phyloP scores from a whole-genome alignment of 73 alveolate genomes.

The Tetrahymena thermophila region DNA sequence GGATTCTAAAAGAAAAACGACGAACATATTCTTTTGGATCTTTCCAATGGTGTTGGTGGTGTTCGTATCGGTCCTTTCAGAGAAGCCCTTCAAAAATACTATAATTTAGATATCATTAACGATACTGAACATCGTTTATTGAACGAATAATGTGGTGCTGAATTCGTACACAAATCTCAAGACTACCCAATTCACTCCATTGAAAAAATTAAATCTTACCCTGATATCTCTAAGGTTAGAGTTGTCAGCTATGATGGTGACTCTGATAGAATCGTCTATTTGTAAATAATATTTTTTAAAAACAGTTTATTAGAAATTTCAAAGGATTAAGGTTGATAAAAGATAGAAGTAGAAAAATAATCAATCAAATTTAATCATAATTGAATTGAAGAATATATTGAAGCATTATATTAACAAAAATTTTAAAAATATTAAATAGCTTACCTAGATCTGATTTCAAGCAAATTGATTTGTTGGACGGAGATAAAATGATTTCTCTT shows the following conservation, averaged over 20 bases:
- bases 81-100: constrained; percentile 17
- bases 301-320: constrained; percentile 15
- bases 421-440: not conserved
- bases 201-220: constrained; percentile 28
- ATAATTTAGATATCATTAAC: constrained; percentile 48
- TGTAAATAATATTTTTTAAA: constrained; percentile 34
- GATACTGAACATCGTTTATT: constrained; percentile 45
- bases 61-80: constrained; percentile 43
- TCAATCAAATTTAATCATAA: not conserved
- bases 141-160: constrained; percentile 88
- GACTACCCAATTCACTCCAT: constrained; percentile 53
- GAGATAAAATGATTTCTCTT: constrained; percentile 74
- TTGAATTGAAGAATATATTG: not conserved
- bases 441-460: not conserved
- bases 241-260: constrained; percentile 74
- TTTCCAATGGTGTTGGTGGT: constrained; percentile 91
- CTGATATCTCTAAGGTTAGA: constrained; percentile 55
- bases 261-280: constrained; percentile 87
- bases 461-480: constrained; percentile 55
- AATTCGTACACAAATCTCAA: constrained; percentile 71
- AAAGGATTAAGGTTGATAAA: not conserved
- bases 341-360: not conserved
- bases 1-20: constrained; percentile 39
- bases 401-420: too few relatives aligned
- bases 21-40: constrained; percentile 58